A percentile compares a stretch with the other conserved stretches of the same genome.
phyloP scores from a whole-genome alignment of 768 basidiomycete species.

The Imleria badia region DNA sequence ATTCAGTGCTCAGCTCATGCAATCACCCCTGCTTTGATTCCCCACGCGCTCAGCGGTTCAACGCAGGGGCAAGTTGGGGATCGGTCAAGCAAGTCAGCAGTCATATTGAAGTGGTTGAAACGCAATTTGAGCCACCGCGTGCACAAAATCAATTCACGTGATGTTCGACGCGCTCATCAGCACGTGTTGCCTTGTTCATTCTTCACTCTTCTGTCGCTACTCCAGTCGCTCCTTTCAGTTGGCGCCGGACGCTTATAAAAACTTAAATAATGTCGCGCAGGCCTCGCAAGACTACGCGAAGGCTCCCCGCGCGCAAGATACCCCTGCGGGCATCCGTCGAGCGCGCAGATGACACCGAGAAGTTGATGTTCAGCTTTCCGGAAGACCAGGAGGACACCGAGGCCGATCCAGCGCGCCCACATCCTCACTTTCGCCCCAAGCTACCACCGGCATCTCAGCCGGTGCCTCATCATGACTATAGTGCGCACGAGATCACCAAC shows the following conservation, averaged over 20 bases:
- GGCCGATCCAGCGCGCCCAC: not conserved
- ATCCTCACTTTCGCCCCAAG: slow-evolving; percentile 7
- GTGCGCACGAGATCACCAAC: slow-evolving; percentile 28
- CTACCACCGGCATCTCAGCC: slow-evolving; percentile 13
- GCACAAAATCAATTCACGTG: slow-evolving; percentile 33
- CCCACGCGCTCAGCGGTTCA: not conserved
- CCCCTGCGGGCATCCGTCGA: slow-evolving; percentile 6
- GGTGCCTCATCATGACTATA: slow-evolving; percentile 24
- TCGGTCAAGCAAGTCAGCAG: too few species aligned
- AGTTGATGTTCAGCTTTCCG: slow-evolving; percentile 9
- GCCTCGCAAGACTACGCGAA: slow-evolving; percentile 11
- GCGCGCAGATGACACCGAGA: slow-evolving; percentile 25
- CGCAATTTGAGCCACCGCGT: not conserved
- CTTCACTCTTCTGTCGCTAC: slow-evolving; percentile 8
- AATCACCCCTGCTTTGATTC: not conserved
- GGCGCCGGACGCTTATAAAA: slow-evolving; percentile 28
- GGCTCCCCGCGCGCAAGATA: slow-evolving; percentile 7
- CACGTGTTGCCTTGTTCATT: slow-evolving; percentile 24
- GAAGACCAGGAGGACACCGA: not conserved
- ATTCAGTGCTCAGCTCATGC: slow-evolving; percentile 4
- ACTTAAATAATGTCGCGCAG: slow-evolving; percentile 15
- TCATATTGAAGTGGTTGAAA: not conserved
- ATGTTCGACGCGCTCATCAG: slow-evolving; percentile 19
- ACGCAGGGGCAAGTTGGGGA: not conserved
- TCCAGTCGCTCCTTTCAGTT: slow-evolving; percentile 23